These are phyloP conservation scores for Brettanomyces anomalus DNA, from an alignment of 805 yeast genomes.

Conservation along the genomic window DNA sequence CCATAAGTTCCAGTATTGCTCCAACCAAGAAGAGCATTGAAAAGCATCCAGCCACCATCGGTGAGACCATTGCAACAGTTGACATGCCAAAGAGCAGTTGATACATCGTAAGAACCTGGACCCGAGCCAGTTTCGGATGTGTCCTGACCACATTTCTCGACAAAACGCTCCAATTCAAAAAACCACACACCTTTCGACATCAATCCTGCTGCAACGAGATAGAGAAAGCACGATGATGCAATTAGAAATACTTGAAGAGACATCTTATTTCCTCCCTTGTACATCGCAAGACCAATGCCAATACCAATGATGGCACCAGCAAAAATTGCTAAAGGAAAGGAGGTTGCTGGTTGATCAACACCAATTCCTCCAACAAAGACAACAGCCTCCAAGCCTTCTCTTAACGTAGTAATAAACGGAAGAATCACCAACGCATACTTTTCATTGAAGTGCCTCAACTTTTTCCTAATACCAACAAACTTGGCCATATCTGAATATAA, in stretches of 20 bases:
- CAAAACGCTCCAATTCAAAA: slow-evolving; percentile 70
- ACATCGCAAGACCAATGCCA: slow-evolving; percentile 56
- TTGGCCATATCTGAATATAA: slow-evolving; percentile 10
- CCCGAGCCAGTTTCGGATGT: slow-evolving; percentile 86
- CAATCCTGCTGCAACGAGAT: slow-evolving; percentile 80
- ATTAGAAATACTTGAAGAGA: slow-evolving; percentile 70
- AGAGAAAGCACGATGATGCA: slow-evolving; percentile 69
- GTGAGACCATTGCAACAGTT: slow-evolving; percentile 88
- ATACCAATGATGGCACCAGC: slow-evolving; percentile 53
- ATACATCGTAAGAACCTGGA: slow-evolving; percentile 84
- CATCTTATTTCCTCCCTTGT: slow-evolving; percentile 69
- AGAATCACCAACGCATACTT: slow-evolving; percentile 63
- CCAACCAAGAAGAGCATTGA: slow-evolving; percentile 89
- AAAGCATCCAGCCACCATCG: slow-evolving; percentile 90
- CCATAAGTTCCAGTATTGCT: slow-evolving; percentile 90
- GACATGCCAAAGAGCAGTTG: slow-evolving; percentile 83
- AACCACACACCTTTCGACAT: slow-evolving; percentile 88
- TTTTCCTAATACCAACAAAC: slow-evolving; percentile 8
- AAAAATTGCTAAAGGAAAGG: slow-evolving; percentile 56
- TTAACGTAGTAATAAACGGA: slow-evolving; percentile 77
- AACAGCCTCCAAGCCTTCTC: slow-evolving; percentile 90
- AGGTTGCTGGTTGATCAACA: slow-evolving; percentile 55
- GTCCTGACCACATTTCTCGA: slow-evolving; percentile 73
- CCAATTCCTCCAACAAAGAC: slow-evolving; percentile 88
- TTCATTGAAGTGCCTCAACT: slow-evolving; percentile 33